Conservation (phyloP, 192 early-diverging fungal genomes). For the Backusella tuberculispora region DNA sequence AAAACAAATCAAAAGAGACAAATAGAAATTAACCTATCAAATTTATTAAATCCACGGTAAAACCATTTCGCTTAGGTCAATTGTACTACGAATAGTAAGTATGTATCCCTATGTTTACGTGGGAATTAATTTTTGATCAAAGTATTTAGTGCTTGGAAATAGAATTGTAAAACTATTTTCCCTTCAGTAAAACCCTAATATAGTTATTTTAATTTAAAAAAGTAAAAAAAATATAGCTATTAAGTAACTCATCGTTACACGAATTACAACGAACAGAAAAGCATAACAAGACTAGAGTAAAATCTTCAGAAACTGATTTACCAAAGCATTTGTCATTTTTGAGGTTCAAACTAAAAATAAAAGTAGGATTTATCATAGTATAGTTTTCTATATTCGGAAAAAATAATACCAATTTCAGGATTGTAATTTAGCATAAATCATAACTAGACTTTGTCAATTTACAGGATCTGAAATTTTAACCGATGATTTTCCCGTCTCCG, state of each 20-base stretch:
- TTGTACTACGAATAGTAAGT: not conserved
- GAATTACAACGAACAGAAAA: not conserved
- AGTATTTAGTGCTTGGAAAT: not conserved
- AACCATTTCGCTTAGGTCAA: not conserved
- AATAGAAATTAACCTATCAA: too few relatives aligned
- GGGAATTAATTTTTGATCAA: not conserved
- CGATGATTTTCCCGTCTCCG: constrained; percentile 1
- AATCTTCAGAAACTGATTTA: not conserved
- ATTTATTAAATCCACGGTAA: not conserved
- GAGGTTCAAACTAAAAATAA: not conserved
- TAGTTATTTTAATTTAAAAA: not conserved
- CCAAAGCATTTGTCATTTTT: not conserved
- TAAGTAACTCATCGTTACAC: not conserved
- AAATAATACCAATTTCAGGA: not conserved
- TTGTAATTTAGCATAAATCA: not conserved
- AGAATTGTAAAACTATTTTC: not conserved
- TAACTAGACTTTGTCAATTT: not conserved
- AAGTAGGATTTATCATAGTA: not conserved
- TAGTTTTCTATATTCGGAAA: not conserved
- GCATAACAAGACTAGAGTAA: not conserved
- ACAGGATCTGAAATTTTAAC: not conserved
- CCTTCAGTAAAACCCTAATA: not conserved
- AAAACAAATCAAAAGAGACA: not conserved
- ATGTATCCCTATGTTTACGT: not conserved
- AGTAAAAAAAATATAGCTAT: not conserved